Evolutionary conservation across 2,329 filamentous ascomycete genomes (phyloP), one percentile per base, ranked within the genome.

Genomic region (Byssothecium circinans): DNA sequence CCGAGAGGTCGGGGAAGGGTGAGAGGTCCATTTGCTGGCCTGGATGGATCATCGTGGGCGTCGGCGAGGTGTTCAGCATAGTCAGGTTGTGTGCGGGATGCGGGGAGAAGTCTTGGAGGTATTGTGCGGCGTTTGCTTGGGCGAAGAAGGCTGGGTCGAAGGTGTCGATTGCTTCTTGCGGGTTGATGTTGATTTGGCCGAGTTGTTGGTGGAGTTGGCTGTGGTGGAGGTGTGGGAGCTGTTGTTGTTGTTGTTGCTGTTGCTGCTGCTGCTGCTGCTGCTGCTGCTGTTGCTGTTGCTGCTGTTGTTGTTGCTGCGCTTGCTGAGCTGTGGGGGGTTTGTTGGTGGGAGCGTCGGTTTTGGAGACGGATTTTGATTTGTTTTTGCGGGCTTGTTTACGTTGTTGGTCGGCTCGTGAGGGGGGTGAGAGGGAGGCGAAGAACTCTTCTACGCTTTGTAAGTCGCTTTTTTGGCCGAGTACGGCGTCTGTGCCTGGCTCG

Each of bases 391-490:
- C 73, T 70, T 65, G 74, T 75, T 67, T 82, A 73, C 54, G 83
- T n/a, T 73, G 69, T 6, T 73, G 61, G 14, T 72, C 73, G 7
- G 74, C 66, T 48, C 74, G 74, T 6, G 70, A 77, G 0, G 79
- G 80, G 11, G 87, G 86, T 1, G 86, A 88, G 30, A 95, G 76
- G 40, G 85, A 89, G 5, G 88, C 88, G 65, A 97, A 92, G 73
- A 95, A 96, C 58, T 97, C 91, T 62, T 96, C 91, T 0, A 96
- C 91, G 3, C 89, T 95, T 63, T 94, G 89, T n/a, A 96, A 77
- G 66, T 95, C 89, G 2, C 89, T 84, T 65, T 92, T 91, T 61
- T 96, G 89, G 50, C 91, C 89, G 56, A 96, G 80, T 1, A 94
- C 90, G 0, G 88, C 91, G 65, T 96, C 91, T n/a, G 89, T 87